Conservation (phyloP, 208 protist genomes). For the Crithidia acanthocephali region DNA sequence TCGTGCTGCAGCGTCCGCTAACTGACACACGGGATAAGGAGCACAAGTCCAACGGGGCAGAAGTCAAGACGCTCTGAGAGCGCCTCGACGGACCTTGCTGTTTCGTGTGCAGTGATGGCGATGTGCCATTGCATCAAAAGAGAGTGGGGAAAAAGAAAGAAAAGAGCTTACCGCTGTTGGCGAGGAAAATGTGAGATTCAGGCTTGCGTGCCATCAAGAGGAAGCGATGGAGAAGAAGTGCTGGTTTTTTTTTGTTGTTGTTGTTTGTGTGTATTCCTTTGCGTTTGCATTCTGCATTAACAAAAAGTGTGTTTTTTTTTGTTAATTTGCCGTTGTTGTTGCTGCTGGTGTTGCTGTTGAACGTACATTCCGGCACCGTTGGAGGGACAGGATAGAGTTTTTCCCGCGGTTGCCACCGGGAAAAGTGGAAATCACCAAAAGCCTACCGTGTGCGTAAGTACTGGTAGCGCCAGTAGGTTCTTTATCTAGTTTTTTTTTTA, state of each 20-base stretch:
- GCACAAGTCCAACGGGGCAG: not conserved
- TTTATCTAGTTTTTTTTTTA: not conserved
- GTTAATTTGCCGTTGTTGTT: not conserved
- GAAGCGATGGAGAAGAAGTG: too few species aligned
- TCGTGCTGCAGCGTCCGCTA: slow-evolving; percentile 77
- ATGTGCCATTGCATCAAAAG: too few species aligned
- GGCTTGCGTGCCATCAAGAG: too few species aligned
- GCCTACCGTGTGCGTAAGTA: slow-evolving; percentile 16
- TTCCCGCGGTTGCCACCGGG: too few species aligned
- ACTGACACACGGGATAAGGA: slow-evolving; percentile 23
- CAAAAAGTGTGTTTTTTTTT: not conserved
- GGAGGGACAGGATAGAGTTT: too few species aligned
- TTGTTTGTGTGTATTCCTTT: not conserved
- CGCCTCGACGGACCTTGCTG: too few species aligned
- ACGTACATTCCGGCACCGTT: too few species aligned
- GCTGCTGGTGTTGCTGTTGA: too few species aligned
- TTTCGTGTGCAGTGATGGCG: not conserved
- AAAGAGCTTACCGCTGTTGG: too few species aligned
- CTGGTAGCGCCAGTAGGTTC: not conserved
- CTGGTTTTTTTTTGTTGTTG: not conserved
- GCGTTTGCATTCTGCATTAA: not conserved
- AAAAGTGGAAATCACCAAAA: too few species aligned
- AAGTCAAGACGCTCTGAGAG: slow-evolving; percentile 2
- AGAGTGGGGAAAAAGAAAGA: too few species aligned
- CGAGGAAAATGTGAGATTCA: too few species aligned